Conservation (phyloP, 345 rosid species). For the Excoecaria cochinchinensis region DNA sequence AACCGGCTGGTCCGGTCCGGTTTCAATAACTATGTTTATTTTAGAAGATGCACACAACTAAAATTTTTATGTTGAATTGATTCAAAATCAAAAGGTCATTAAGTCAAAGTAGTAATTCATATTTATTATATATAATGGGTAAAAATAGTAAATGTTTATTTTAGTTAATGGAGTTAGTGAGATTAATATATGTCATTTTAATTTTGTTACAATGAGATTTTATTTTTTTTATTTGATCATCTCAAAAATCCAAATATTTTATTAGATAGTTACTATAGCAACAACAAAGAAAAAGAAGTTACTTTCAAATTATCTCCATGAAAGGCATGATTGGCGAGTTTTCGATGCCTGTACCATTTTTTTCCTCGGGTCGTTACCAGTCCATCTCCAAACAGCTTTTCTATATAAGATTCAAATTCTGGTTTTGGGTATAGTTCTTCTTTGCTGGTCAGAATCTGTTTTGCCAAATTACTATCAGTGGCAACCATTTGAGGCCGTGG, state of each 20-base stretch:
- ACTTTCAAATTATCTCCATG: slow-evolving; percentile 47
- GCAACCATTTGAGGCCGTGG: slow-evolving; percentile 4
- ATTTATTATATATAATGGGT: too few relatives aligned
- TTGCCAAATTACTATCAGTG: slow-evolving; percentile 32
- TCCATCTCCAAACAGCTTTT: slow-evolving; percentile 40
- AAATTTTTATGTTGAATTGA: too few relatives aligned
- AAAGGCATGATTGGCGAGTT: slow-evolving; percentile 48
- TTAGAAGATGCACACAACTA: not conserved
- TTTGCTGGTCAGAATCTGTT: slow-evolving; percentile 39
- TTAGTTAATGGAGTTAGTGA: too few relatives aligned
- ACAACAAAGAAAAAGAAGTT: not conserved
- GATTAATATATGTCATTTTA: too few relatives aligned
- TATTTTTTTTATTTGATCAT: too few relatives aligned
- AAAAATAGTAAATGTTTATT: too few relatives aligned
- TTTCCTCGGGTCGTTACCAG: slow-evolving; percentile 28
- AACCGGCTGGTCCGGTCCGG: too few relatives aligned
- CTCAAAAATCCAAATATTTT: too few relatives aligned
- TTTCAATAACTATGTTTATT: too few relatives aligned
- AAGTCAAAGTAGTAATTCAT: too few relatives aligned
- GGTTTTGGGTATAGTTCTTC: slow-evolving; percentile 25
- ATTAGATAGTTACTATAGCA: not conserved
- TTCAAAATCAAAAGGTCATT: too few relatives aligned
- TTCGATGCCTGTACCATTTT: slow-evolving; percentile 43
- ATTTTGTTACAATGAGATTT: too few relatives aligned
- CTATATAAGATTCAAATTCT: not conserved